A percentile compares a stretch with the other conserved stretches of the same genome.
Conservation (phyloP, 73 alveolate species). For the Paramecium caudatum region DNA sequence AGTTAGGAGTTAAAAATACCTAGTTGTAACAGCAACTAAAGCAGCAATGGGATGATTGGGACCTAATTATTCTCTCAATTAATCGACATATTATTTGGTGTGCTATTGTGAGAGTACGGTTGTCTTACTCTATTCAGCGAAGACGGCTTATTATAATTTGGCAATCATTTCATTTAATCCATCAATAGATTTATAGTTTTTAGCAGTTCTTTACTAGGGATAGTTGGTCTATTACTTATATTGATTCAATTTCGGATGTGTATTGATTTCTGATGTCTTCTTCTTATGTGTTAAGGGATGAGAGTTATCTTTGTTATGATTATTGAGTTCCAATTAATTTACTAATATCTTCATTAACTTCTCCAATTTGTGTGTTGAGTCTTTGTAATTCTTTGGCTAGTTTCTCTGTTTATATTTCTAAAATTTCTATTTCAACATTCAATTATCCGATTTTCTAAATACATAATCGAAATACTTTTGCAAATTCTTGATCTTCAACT, state of each 20-base stretch:
- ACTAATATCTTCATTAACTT: constrained; percentile 17
- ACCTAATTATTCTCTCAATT: constrained; percentile 12
- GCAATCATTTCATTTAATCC: constrained; percentile 62
- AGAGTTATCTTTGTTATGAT: constrained; percentile 23
- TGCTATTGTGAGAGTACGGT: constrained; percentile 37
- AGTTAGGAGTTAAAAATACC: background rate
- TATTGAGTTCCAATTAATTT: constrained; percentile 30
- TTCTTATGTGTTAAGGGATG: constrained; percentile 29
- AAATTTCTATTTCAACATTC: constrained; percentile 64
- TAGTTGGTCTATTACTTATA: background rate
- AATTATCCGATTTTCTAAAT: constrained; percentile 58
- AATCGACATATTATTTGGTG: constrained; percentile 35
- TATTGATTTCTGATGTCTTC: constrained; percentile 58
- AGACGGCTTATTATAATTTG: constrained; percentile 37
- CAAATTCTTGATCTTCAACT: constrained; percentile 58
- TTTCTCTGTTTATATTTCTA: constrained; percentile 49
- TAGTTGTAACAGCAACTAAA: constrained; percentile 50
- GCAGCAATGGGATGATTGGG: constrained; percentile 66
- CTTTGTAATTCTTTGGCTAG: constrained; percentile 20
- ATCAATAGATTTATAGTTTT: constrained; percentile 13
- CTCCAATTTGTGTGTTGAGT: constrained; percentile 25
- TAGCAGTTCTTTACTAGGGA: background rate
- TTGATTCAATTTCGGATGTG: constrained; percentile 21
- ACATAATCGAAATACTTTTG: constrained; percentile 17
- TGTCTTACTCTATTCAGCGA: constrained; percentile 33